A percentile compares a stretch with the other conserved stretches of the same genome.
phyloP scores from a whole-genome alignment of 169 alveolate species.

The Eimeria acervulina region DNA sequence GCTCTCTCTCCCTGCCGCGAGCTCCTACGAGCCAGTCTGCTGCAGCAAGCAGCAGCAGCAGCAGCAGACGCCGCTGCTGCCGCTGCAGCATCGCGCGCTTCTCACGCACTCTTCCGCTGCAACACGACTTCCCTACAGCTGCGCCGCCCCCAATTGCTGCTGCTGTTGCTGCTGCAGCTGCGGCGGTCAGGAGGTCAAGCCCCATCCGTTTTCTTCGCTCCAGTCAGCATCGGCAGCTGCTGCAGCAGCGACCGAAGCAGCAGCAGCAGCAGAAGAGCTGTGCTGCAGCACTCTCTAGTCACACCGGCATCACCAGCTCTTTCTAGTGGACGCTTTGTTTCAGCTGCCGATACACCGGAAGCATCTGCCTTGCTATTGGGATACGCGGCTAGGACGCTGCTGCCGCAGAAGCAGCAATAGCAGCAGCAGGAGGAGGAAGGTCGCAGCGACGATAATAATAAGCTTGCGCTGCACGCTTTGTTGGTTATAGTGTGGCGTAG shows the following conservation, averaged over 20 bases:
- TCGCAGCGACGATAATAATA: too few relatives aligned
- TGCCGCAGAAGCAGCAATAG: too few relatives aligned
- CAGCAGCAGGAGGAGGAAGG: neutral
- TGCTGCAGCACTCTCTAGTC: neutral
- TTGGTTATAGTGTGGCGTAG: too few relatives aligned
- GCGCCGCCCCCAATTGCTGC: slow-evolving; percentile 11
- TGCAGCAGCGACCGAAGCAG: slow-evolving; percentile 19
- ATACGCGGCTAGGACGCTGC: neutral
- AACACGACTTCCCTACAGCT: neutral
- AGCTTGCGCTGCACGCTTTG: too few relatives aligned
- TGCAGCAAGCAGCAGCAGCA: too few relatives aligned
- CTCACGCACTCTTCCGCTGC: neutral
- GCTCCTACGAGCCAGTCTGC: slow-evolving; percentile 6
- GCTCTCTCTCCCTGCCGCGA: slow-evolving; percentile 5
- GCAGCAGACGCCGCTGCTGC: too few relatives aligned
- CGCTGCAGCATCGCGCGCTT: slow-evolving; percentile 50
- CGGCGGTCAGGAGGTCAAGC: neutral
- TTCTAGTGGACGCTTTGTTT: too few relatives aligned
- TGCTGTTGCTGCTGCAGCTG: too few relatives aligned
- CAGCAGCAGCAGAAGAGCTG: slow-evolving; percentile 3
- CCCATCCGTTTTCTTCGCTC: neutral
- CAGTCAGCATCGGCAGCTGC: neutral
- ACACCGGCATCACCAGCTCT: too few relatives aligned
- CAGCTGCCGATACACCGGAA: too few relatives aligned
- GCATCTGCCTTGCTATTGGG: neutral